Evolutionary conservation across 148 eudicot genomes (phyloP), one percentile per base, ranked within the genome.

Genomic region (Pouteria glomerata): DNA sequence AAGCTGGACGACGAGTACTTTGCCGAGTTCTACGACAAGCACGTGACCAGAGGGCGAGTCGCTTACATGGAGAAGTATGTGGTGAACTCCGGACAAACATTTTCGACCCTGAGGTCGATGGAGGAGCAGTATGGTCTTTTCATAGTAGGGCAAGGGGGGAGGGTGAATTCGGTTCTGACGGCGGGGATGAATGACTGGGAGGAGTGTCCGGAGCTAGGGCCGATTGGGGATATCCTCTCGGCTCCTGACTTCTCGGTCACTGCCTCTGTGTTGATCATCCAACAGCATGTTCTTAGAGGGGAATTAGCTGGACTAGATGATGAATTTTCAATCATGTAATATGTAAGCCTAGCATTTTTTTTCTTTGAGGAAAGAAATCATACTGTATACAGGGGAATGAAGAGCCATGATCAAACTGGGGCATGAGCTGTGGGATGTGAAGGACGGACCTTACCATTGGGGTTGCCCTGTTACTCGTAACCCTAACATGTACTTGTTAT

Each of bases 171-270:
- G 12, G 78, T 86, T 41, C 70, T 94, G 70, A 94, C 98, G 0
- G 82, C 75, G 48, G 98, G 98, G 71, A 94, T 94, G 98, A 94
- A 89, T 57, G 98, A 94, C 37, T 88, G 94, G 97, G 98, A 91
- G 72, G 93, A 91, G 73, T 94, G 97, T 67, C 97, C 98, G 0
- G 98, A 94, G 77, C 74, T 94, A 6, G 98, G 98, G 5, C 98
- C 98, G 0, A 82, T 94, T 0, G 97, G 98, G 8, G 98, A 94
- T 60, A 91, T 94, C 26, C 78, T 94, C 1, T 86, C 97, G 0
- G 86, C 96, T 45, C 90, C 98, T 0, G 88, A 85, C 58, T 91
- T 86, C 67, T 94, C 96, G 0, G 60, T 76, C 8, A 86, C 91
- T 0, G 86, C 98, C 0, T 91, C 98, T 8, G 90, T 91, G 37